These are phyloP conservation scores for Gossypium ekmanianum DNA, from an alignment of 345 rosid genomes.

Conservation along the genomic window DNA sequence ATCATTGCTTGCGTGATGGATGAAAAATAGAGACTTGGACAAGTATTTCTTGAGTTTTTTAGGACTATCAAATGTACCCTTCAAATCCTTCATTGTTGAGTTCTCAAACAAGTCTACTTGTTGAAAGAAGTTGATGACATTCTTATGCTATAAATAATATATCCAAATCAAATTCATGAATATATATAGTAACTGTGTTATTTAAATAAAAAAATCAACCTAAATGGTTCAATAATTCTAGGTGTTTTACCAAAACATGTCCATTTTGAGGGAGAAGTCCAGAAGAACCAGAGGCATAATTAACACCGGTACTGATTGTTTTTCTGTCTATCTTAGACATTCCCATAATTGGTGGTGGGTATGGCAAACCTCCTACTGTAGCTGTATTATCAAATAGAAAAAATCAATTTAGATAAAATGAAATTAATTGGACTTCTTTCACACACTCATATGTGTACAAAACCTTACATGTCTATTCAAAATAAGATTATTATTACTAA, in stretches of 20 bases:
- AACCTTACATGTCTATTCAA: no score
- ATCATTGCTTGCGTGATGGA: neutral
- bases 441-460: no score
- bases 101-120: constrained; percentile 6
- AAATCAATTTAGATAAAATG: no score
- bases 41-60: neutral
- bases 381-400: neutral
- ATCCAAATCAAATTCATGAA: no score
- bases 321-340: neutral
- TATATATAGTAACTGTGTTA: no score
- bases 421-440: no score
- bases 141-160: neutral
- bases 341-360: neutral
- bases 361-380: neutral
- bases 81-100: neutral
- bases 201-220: neutral
- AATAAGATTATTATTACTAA: no score
- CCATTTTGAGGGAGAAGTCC: neutral
- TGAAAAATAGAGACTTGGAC: neutral
- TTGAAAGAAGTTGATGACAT: neutral
- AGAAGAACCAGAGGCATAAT: neutral
- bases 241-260: neutral
- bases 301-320: neutral
- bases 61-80: neutral
- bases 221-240: neutral